Evolutionary conservation across 169 alveolate genomes (phyloP).

Genomic region (Plasmodium malariae): DNA sequence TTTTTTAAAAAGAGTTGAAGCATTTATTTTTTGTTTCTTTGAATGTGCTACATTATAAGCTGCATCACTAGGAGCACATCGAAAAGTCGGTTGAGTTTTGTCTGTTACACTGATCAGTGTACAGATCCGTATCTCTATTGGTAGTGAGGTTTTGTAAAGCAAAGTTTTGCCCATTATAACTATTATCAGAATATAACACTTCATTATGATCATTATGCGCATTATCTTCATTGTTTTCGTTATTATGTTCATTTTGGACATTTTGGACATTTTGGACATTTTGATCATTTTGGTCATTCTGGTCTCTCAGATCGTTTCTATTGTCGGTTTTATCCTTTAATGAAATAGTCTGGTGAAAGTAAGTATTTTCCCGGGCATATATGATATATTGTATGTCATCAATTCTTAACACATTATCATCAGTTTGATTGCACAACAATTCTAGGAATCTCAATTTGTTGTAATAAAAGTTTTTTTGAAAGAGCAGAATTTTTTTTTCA

Average conservation of each 20-base stretch:
- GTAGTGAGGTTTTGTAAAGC: background rate
- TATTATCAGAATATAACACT: background rate
- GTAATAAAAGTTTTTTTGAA: conserved; percentile 94
- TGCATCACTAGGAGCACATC: background rate
- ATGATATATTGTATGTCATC: conserved; percentile 64
- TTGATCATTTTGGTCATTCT: background rate
- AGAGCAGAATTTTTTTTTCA: conserved; percentile 89
- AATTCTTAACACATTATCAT: conserved; percentile 43
- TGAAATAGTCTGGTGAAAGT: conserved; percentile 59
- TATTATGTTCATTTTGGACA: too few species aligned
- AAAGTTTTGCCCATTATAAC: background rate
- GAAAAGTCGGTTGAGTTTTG: background rate
- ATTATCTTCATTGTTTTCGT: background rate
- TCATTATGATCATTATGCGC: background rate
- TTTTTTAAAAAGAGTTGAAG: too few species aligned
- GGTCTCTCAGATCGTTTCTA: too few species aligned
- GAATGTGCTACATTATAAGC: too few species aligned
- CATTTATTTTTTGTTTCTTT: too few species aligned
- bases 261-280: too few species aligned
- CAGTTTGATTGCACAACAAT: conserved; percentile 89
- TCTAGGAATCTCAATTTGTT: conserved; percentile 93
- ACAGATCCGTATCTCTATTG: background rate
- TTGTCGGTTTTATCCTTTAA: conserved; percentile 7
- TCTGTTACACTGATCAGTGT: background rate
- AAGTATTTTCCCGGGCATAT: conserved; percentile 73